phyloP scores from a whole-genome alignment of 768 basidiomycete species.

The Kwoniella heveanensis region DNA sequence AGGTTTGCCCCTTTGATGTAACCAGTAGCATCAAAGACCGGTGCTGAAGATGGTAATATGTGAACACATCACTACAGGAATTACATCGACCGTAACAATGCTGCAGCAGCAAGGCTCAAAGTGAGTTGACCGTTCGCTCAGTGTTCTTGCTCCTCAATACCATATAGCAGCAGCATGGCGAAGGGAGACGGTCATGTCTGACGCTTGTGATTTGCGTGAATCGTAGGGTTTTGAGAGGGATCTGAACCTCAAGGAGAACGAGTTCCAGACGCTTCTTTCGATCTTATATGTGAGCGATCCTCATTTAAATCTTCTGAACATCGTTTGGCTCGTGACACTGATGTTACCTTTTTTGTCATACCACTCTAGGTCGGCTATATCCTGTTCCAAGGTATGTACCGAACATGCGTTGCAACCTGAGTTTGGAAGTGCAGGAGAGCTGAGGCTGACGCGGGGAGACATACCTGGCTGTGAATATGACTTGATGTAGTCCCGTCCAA shows the following conservation, averaged over 20 bases:
- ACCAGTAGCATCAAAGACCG: not conserved
- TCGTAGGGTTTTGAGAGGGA: slow-evolving; percentile 49
- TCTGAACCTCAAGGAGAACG: slow-evolving; percentile 40
- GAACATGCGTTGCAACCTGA: no score
- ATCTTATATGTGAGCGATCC: slow-evolving; percentile 43
- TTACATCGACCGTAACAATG: slow-evolving; percentile 46
- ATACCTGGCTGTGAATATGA: slow-evolving; percentile 3
- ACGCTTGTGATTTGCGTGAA: not conserved
- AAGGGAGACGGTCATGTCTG: no score
- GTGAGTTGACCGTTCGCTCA: not conserved
- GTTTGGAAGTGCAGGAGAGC: not conserved
- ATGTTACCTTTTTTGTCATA: not conserved
- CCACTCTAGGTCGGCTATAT: slow-evolving; percentile 40
- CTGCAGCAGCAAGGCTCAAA: slow-evolving; percentile 34
- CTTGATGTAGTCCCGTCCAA: slow-evolving; percentile 42
- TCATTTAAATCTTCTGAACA: not conserved
- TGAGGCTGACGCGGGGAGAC: not conserved
- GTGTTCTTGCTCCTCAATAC: no score
- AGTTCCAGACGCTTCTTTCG: slow-evolving; percentile 48
- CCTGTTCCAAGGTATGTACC: slow-evolving; percentile 37
- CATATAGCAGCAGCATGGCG: no score
- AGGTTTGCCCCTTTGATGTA: not conserved
- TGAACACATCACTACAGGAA: no score
- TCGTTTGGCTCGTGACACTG: not conserved
- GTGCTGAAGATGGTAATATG: not conserved